These are phyloP conservation scores for Phytophthora multivora DNA, from an alignment of 352 stramenopile species.

Conservation along the genomic window DNA sequence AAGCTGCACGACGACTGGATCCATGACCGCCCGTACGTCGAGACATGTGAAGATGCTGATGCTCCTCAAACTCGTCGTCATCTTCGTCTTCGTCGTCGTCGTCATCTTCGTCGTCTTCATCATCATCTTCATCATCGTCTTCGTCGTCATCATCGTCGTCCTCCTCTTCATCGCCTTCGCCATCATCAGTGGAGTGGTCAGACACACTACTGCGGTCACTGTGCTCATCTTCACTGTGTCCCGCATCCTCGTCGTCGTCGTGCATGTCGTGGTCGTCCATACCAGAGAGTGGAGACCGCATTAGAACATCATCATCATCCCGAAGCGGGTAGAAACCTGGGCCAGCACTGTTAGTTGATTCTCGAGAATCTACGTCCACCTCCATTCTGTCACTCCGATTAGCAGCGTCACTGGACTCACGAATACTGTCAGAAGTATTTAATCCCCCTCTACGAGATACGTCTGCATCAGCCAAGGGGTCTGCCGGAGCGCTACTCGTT, in stretches of 20 bases:
- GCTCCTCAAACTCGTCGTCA: constrained; percentile 67
- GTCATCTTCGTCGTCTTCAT: constrained; percentile 62
- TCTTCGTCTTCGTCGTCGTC: constrained; percentile 69
- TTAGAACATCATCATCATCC: constrained; percentile 68
- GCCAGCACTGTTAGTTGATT: constrained; percentile 2
- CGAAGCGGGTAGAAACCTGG: constrained; percentile 26
- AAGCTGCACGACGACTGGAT: constrained; percentile 38
- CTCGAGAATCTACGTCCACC: constrained; percentile 15
- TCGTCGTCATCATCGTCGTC: constrained; percentile 73
- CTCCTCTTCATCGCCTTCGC: constrained; percentile 47
- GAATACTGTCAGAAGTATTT: neutral
- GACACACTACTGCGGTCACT: constrained; percentile 71
- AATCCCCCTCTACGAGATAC: constrained; percentile 1
- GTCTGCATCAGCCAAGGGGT: neutral
- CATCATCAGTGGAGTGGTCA: constrained; percentile 54
- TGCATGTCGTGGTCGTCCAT: constrained; percentile 65
- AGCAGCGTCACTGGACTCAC: neutral
- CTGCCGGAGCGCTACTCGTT: neutral
- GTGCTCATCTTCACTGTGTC: constrained; percentile 54
- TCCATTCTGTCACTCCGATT: constrained; percentile 22
- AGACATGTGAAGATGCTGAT: constrained; percentile 56
- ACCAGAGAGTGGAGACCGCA: constrained; percentile 58
- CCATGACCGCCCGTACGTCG: constrained; percentile 39
- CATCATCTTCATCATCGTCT: constrained; percentile 72
- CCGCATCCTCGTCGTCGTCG: constrained; percentile 48